Base-by-base conservation (phyloP, 2,329 filamentous ascomycete species). In the Cordyceps sp. region DNA sequence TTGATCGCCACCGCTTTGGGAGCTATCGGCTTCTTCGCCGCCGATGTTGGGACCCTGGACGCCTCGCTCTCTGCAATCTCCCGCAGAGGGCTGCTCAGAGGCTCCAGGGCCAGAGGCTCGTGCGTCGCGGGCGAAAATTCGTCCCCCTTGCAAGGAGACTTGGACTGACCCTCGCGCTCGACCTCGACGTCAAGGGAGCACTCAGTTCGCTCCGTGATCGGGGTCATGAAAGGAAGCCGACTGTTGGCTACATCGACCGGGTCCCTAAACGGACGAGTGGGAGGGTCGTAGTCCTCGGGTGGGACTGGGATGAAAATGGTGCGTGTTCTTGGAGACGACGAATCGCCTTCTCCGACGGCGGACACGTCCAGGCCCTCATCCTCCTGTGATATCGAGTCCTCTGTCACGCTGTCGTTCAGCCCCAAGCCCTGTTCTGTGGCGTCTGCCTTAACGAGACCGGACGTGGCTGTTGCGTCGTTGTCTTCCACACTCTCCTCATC, bases 181-280 rank as follows among this genome's bases (percentile, higher is more conserved):
- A 69, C 73, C 5, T 70, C 68, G 26, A 78, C 57, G 23, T 78
- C 78, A 5, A 96, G 58, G 1, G 86, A 94, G 10, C 77, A 80
- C 54, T 98, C 90, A 0, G 90, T 98, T 45, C 84, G 77, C 54
- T 98, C 90, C 2, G 90, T 88, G 42, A 98, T 98, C 2, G 90
- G 90, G 0, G 90, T 98, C 90, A 98, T 96, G 52, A 96, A 98
- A 4, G 88, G 90, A 9, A 96, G 64, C 33, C 86, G 78, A 54
- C 86, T 93, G 47, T 94, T 92, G 37, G 85, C 84, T 53, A 78
- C 66, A 50, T 85, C 69, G 23, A 61, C 69, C 47, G 83, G 73
- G 53, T 93, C 81, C 48, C 85, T 76, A 64, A 79, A 93, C 36
- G 82, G 80, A 30, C 77, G 69, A 35, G 69, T 78, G 14, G 83